phyloP scores from a whole-genome alignment of 345 rosid genomes.

The Hibiscus trionum region DNA sequence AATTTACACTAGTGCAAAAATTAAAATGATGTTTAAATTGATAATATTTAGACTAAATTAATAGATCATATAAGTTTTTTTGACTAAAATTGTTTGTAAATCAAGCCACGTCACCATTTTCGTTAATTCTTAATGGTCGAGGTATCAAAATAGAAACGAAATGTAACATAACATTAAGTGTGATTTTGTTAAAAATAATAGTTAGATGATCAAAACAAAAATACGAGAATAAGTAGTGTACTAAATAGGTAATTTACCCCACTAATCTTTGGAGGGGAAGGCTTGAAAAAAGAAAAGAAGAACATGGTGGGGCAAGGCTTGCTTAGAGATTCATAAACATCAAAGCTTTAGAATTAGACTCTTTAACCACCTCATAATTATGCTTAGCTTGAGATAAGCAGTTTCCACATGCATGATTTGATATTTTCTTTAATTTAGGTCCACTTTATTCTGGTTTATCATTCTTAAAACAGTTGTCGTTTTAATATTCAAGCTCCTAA shows the following conservation, averaged over 20 bases:
- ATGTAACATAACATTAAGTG: too few relatives aligned
- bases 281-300: conserved; percentile 9
- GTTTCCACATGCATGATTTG: conserved; percentile 10
- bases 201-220: neutral
- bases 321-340: conserved; percentile 26
- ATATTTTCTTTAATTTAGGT: neutral
- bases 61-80: too few relatives aligned
- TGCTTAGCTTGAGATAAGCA: conserved; percentile 23
- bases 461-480: conserved; percentile 10
- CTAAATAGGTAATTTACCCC: too few relatives aligned
- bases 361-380: conserved; percentile 43
- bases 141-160: too few relatives aligned
- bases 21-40: too few relatives aligned
- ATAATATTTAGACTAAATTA: too few relatives aligned
- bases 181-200: too few relatives aligned
- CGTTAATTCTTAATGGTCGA: too few relatives aligned
- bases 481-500: neutral
- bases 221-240: neutral
- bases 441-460: conserved; percentile 14
- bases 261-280: neutral
- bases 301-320: conserved; percentile 32
- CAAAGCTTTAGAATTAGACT: conserved; percentile 28
- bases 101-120: too few relatives aligned
- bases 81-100: too few relatives aligned
- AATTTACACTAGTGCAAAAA: too few relatives aligned